Base-by-base conservation (phyloP, 352 stramenopile genomes). In the Poterioochromonas sp. region DNA sequence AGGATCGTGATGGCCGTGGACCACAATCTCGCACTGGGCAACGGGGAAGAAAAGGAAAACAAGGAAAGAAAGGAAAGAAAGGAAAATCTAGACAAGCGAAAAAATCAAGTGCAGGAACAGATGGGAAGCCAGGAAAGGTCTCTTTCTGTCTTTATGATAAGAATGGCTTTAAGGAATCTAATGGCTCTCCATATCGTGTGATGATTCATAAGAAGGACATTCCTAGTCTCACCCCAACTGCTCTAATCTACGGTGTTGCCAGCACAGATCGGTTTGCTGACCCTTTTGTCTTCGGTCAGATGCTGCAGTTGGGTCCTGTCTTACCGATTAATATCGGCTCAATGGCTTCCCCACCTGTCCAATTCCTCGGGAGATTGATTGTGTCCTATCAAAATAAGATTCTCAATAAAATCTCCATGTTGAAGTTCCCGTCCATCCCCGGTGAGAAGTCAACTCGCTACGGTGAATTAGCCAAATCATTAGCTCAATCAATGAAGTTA, bases 1-100 rank as follows among this genome's bases (percentile, higher is more conserved):
- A 58, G 47, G 15, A 15, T 15, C 47, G 47, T 58, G 47, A 58
- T 26, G 47, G 47, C 47, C 47, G 26, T 26, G 47, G 15, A 15
- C 15, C 15, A 26, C 47, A 58, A 58, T 15, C 47, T 15, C 47
- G 47, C 26, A 12, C 15, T 47, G n/a, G n/a, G n/a, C n/a, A n/a
- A n/a, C n/a, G n/a, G n/a, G 62, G 62, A 3, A 12, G 32, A 5
- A 47, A 41, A 29, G 62, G 62, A 12, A 71, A 71, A 44, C 34
- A 8, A 41, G 62, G 62, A 3, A 71, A 71, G 26, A 71, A 71
- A 47, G 62, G 62, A 2, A 71, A 71, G 41, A 71, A 41, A n/a
- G 62, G 18, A 12, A 40, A 43, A 8, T 1, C 34, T 3, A 1
- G 12, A n/a, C 39, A 11, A 8, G 26, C 34, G 1, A 40, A 43